Evolutionary conservation across 2,329 filamentous ascomycete species (phyloP).

Genomic region (Seiridium cupressi): DNA sequence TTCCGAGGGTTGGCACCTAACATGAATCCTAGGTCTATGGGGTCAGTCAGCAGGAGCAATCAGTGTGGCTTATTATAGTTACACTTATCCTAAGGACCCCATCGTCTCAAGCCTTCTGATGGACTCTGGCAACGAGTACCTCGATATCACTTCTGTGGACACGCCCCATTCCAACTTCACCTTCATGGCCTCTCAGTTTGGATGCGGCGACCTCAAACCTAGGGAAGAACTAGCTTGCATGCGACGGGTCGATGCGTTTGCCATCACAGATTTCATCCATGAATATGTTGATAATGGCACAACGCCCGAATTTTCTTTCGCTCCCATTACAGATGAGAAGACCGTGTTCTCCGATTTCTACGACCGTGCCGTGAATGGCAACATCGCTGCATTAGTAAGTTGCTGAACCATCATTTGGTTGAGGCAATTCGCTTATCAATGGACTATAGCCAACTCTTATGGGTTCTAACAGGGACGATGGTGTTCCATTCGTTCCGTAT

Average conservation of each 20-base stretch:
- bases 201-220: conserved; percentile 24
- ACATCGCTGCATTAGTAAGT: conserved; percentile 25
- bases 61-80: conserved; percentile 38
- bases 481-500: conserved; percentile 17
- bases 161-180: conserved; percentile 29
- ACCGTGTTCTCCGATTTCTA: conserved; percentile 30
- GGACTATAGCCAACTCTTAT: conserved; percentile 17
- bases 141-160: conserved; percentile 23
- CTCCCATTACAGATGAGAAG: conserved; percentile 23
- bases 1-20: not conserved
- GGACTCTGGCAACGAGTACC: conserved; percentile 36
- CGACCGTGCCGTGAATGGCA: conserved; percentile 19
- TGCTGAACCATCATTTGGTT: conserved; percentile 13
- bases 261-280: conserved; percentile 30
- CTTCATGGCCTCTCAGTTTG: conserved; percentile 30
- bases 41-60: conserved; percentile 46
- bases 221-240: conserved; percentile 33
- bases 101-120: conserved; percentile 40
- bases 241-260: conserved; percentile 26
- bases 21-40: conserved; percentile 19
- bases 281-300: conserved; percentile 20
- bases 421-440: not conserved
- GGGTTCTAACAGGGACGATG: conserved; percentile 22
- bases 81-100: conserved; percentile 43
- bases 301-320: conserved; percentile 21